phyloP scores from a whole-genome alignment of 2,329 filamentous ascomycete species.

The Chaetomiaceae sp. region DNA sequence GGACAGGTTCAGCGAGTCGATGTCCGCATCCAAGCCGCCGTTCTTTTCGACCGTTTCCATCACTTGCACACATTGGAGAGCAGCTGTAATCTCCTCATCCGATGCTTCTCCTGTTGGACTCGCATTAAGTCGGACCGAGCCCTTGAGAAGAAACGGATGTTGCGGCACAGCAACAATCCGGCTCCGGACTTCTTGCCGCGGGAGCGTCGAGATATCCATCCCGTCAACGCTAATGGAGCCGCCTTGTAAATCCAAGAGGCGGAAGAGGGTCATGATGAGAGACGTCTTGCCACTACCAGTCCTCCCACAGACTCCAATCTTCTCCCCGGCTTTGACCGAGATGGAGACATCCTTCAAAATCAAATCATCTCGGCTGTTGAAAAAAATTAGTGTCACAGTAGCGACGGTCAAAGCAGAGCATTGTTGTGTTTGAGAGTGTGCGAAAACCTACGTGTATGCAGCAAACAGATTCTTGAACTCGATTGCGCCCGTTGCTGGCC shows the following conservation, averaged over 20 bases:
- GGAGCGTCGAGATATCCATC: conserved; percentile 31
- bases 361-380: conserved; percentile 2
- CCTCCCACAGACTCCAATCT: conserved; percentile 34
- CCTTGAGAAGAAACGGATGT: conserved; percentile 46
- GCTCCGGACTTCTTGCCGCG: conserved; percentile 27
- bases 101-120: conserved; percentile 38
- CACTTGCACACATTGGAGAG: conserved; percentile 24
- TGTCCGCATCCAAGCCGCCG: conserved; percentile 36
- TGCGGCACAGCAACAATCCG: conserved; percentile 44
- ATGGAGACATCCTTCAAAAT: conserved; percentile 28
- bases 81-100: conserved; percentile 30
- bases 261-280: conserved; percentile 38
- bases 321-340: conserved; percentile 29
- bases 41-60: conserved; percentile 31
- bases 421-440: too few relatives aligned
- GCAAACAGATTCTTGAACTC: conserved; percentile 31
- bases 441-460: conserved; percentile 24
- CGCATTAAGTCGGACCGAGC: conserved; percentile 43
- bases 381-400: background rate
- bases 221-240: conserved; percentile 44
- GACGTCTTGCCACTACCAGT: conserved; percentile 30
- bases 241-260: conserved; percentile 40
- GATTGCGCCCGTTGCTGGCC: conserved; percentile 32
- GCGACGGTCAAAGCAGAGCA: too few relatives aligned
- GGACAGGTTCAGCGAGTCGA: conserved; percentile 32